Evolutionary conservation across 2,329 filamentous ascomycete species (phyloP).

Genomic region (Sclerotinia nivalis): DNA sequence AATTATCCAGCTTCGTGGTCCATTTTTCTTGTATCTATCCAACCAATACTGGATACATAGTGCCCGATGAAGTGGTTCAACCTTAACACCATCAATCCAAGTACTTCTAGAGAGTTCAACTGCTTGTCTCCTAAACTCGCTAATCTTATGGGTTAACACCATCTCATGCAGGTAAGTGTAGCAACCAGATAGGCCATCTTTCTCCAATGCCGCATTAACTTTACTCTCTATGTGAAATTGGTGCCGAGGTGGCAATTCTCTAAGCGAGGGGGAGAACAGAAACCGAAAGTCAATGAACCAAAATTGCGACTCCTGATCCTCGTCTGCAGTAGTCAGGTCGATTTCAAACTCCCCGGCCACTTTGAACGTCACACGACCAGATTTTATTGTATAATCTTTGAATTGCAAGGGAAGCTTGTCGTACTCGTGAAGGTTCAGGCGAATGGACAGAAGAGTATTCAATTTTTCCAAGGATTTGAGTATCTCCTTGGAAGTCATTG

Average conservation of each 20-base stretch:
- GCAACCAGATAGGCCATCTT: slow-evolving; percentile 73
- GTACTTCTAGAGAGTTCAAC: slow-evolving; percentile 64
- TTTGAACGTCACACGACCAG: slow-evolving; percentile 86
- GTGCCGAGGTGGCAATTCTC: slow-evolving; percentile 60
- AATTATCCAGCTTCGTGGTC: slow-evolving; percentile 86
- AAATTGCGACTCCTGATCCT: slow-evolving; percentile 80
- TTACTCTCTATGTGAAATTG: slow-evolving; percentile 67
- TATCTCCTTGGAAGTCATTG: slow-evolving; percentile 69
- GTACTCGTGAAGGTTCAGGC: slow-evolving; percentile 81
- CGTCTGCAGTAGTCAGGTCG: slow-evolving; percentile 85
- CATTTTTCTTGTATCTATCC: slow-evolving; percentile 54
- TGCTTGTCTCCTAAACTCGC: slow-evolving; percentile 77
- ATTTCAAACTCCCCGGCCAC: slow-evolving; percentile 87
- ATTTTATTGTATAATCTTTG: slow-evolving; percentile 72
- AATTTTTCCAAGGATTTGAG: slow-evolving; percentile 75
- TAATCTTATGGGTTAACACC: slow-evolving; percentile 86
- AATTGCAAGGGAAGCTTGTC: slow-evolving; percentile 75
- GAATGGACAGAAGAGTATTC: slow-evolving; percentile 78
- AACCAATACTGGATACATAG: slow-evolving; percentile 92
- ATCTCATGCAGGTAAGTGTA: slow-evolving; percentile 88
- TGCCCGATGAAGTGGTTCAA: slow-evolving; percentile 78
- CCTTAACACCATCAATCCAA: slow-evolving; percentile 76
- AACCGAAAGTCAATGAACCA: slow-evolving; percentile 94
- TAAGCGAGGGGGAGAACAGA: slow-evolving; percentile 70
- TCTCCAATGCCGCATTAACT: slow-evolving; percentile 69